Conservation (phyloP, 345 rosid genomes). For the Eucalyptus cloeziana region DNA sequence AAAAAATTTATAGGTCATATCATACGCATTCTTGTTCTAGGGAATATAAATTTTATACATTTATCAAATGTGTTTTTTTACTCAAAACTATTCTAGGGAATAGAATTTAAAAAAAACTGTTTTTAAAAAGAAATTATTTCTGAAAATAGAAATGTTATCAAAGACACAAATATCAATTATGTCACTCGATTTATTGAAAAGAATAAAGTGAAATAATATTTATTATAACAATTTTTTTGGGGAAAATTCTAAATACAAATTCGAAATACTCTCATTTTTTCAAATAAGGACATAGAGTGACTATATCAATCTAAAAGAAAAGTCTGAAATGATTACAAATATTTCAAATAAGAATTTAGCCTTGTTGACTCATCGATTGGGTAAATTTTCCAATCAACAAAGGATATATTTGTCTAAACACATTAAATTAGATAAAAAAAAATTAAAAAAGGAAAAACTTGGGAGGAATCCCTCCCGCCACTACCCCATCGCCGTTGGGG, state of each 20-base stretch:
- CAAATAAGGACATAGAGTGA: rapidly evolving
- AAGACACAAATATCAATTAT: background rate
- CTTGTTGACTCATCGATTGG: rapidly evolving
- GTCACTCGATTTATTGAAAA: background rate
- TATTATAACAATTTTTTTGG: background rate
- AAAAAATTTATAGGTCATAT: rapidly evolving
- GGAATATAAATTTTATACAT: rapidly evolving
- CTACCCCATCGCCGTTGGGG: rapidly evolving
- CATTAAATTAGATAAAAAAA: too few species aligned
- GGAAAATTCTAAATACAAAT: too few species aligned
- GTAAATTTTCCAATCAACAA: too few species aligned
- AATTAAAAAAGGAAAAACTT: too few species aligned
- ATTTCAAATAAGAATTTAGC: too few species aligned
- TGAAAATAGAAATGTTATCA: too few species aligned
- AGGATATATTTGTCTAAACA: too few species aligned
- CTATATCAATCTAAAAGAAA: rapidly evolving
- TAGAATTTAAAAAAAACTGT: rapidly evolving
- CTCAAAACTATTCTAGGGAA: too few species aligned
- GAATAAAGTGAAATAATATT: background rate
- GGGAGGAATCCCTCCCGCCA: too few species aligned
- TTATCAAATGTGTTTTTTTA: rapidly evolving
- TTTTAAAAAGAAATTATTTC: too few species aligned
- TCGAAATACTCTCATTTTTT: rapidly evolving
- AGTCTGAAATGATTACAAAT: rapidly evolving
- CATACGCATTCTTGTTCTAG: rapidly evolving